These are phyloP conservation scores for Boletus bicolor DNA, from an alignment of 768 basidiomycete genomes.

Conservation along the genomic window DNA sequence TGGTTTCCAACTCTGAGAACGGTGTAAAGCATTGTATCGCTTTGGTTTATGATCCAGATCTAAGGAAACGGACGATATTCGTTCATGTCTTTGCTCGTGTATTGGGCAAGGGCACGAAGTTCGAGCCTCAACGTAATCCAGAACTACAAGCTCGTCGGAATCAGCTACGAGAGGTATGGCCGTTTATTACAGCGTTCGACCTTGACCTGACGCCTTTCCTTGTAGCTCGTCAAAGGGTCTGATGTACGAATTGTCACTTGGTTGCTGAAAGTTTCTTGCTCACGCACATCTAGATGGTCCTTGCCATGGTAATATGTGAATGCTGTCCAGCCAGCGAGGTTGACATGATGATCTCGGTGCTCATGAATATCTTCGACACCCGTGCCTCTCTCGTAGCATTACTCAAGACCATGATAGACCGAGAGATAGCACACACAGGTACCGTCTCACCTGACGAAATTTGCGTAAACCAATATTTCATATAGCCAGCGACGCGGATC, in stretches of 20 bases:
- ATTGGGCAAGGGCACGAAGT: constrained; percentile 75
- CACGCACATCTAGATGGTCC: constrained; percentile 50
- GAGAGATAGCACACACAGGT: constrained; percentile 81
- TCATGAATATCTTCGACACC: constrained; percentile 85
- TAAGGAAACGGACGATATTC: constrained; percentile 71
- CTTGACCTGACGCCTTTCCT: constrained; percentile 3
- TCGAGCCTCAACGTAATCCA: constrained; percentile 57
- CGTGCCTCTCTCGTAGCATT: constrained; percentile 67
- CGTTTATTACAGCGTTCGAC: neutral
- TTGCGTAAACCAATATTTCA: constrained; percentile 1
- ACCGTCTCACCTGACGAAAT: constrained; percentile 8
- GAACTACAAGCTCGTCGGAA: constrained; percentile 45
- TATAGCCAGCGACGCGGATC: constrained; percentile 72
- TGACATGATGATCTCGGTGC: constrained; percentile 79
- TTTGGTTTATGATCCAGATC: constrained; percentile 72
- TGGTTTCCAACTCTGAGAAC: constrained; percentile 80
- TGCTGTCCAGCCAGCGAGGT: constrained; percentile 76
- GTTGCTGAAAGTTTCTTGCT: constrained; percentile 1
- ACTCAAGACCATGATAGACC: constrained; percentile 80
- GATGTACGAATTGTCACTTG: constrained; percentile 47
- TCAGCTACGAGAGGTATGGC: constrained; percentile 57
- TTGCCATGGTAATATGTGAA: constrained; percentile 86
- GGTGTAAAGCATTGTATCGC: constrained; percentile 86
- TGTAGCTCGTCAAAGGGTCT: constrained; percentile 67
- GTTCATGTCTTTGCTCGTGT: constrained; percentile 82